A percentile compares a stretch with the other conserved stretches of the same genome.
Evolutionary conservation across 257 asterid species (phyloP).

Genomic region (Oldenlandia corymbosa): DNA sequence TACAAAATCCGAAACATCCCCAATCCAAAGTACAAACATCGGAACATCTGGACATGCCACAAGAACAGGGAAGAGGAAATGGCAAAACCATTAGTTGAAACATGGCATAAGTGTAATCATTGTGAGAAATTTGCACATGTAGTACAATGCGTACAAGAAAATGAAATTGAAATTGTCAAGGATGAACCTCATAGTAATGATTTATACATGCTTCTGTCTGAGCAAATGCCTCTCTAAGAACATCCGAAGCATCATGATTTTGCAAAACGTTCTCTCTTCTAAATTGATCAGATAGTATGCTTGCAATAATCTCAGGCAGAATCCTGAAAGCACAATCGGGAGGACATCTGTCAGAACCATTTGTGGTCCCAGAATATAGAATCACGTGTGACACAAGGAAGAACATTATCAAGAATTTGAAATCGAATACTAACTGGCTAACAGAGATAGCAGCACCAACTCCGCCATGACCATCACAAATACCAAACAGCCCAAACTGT

Average conservation of each 20-base stretch:
- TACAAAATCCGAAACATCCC: not conserved
- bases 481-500: slow-evolving; percentile 85
- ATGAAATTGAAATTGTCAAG: slow-evolving; percentile 15
- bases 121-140: not conserved
- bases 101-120: not conserved
- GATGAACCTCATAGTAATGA: slow-evolving; percentile 83
- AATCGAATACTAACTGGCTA: slow-evolving; percentile 72
- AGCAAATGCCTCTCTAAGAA: slow-evolving; percentile 86
- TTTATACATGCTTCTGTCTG: slow-evolving; percentile 78
- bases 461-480: slow-evolving; percentile 96
- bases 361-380: slow-evolving; percentile 6
- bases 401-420: slow-evolving; percentile 18
- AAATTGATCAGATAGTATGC: slow-evolving; percentile 68
- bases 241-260: slow-evolving; percentile 73
- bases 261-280: slow-evolving; percentile 66
- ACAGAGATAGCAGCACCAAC: slow-evolving; percentile 79
- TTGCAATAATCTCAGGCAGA: slow-evolving; percentile 78
- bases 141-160: slow-evolving; percentile 1
- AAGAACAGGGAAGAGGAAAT: not conserved
- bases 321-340: slow-evolving; percentile 35
- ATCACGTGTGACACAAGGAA: slow-evolving; percentile 2
- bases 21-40: not conserved
- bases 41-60: not conserved
- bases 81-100: not conserved
- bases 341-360: slow-evolving; percentile 1